Conservation (phyloP, 108 stramenopile species). For the Conticribra weissflogii region DNA sequence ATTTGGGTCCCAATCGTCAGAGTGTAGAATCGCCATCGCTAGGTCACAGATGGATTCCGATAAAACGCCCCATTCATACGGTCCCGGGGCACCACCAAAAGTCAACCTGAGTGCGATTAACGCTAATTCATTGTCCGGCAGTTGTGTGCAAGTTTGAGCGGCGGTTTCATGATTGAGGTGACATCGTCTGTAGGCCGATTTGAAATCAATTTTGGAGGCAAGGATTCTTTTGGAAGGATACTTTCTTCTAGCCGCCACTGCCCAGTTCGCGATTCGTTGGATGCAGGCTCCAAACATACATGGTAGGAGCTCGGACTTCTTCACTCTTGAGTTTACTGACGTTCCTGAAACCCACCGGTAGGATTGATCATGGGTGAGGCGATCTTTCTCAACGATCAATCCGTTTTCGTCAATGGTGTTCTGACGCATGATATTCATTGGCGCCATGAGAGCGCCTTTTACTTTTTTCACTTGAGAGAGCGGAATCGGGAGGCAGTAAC, state of each 20-base stretch:
- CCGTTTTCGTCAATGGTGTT: slow-evolving; percentile 18
- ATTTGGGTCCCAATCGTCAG: slow-evolving; percentile 15
- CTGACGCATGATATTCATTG: slow-evolving; percentile 18
- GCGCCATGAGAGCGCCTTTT: slow-evolving; percentile 4
- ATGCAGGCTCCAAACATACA: slow-evolving; percentile 17
- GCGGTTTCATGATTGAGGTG: slow-evolving; percentile 7
- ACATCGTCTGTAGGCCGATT: slow-evolving; percentile 18
- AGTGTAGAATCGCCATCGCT: neutral
- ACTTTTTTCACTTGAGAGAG: neutral
- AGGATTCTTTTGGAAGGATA: slow-evolving; percentile 4
- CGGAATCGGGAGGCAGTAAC: slow-evolving; percentile 8
- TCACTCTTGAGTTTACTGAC: slow-evolving; percentile 8
- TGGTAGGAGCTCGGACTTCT: neutral
- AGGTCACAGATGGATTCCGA: slow-evolving; percentile 24
- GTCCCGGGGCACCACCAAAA: slow-evolving; percentile 25
- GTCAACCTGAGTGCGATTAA: slow-evolving; percentile 6
- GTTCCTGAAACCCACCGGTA: slow-evolving; percentile 1
- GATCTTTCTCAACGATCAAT: slow-evolving; percentile 5
- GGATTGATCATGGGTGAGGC: slow-evolving; percentile 25
- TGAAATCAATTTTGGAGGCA: slow-evolving; percentile 15
- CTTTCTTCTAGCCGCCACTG: neutral
- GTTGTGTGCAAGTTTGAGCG: slow-evolving; percentile 3
- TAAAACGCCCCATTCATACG: slow-evolving; percentile 15
- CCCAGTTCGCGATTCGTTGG: neutral
- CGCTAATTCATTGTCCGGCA: slow-evolving; percentile 2